Conservation (phyloP, 139 green algal species). For the Closterium sp. region DNA sequence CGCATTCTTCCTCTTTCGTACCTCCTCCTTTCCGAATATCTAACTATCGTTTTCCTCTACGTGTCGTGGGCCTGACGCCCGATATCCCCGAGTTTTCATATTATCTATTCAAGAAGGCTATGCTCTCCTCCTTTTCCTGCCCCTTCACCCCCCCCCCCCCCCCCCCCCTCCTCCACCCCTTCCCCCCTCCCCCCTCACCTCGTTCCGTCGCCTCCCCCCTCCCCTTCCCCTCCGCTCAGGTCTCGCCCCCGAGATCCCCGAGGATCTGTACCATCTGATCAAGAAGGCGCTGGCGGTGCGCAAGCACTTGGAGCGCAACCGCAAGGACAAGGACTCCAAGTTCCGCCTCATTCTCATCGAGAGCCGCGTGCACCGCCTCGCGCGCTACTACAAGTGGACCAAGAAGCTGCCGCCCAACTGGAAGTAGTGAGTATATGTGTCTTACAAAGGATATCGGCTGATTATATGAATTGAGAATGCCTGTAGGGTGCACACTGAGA, state of each 20-base stretch:
- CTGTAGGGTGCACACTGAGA: constrained; percentile 55
- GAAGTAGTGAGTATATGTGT: constrained; percentile 86
- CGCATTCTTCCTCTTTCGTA: neutral
- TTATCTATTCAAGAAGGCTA: constrained; percentile 99
- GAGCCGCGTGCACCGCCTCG: constrained; percentile 96
- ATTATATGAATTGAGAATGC: neutral
- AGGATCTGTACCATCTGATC: constrained; percentile 96
- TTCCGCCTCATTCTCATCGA: constrained; percentile 73
- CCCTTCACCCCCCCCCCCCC: no score
- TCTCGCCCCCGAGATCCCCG: constrained; percentile 93
- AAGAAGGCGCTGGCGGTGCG: constrained; percentile 96
- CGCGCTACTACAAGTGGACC: constrained; percentile 92
- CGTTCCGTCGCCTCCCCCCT: neutral
- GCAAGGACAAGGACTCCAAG: constrained; percentile 91
- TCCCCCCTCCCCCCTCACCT: neutral
- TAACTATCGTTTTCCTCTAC: neutral
- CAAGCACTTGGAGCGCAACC: constrained; percentile 97
- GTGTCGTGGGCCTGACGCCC: constrained; percentile 74
- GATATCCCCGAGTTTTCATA: constrained; percentile 96
- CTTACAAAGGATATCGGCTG: neutral
- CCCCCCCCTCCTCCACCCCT: no score
- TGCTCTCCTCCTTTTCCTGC: no score
- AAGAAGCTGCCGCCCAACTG: constrained; percentile 84
- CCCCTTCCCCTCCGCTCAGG: constrained; percentile 47
- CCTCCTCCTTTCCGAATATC: no score